Evolutionary conservation across 2,329 filamentous ascomycete genomes (phyloP).

Genomic region (Aphanocladium album): DNA sequence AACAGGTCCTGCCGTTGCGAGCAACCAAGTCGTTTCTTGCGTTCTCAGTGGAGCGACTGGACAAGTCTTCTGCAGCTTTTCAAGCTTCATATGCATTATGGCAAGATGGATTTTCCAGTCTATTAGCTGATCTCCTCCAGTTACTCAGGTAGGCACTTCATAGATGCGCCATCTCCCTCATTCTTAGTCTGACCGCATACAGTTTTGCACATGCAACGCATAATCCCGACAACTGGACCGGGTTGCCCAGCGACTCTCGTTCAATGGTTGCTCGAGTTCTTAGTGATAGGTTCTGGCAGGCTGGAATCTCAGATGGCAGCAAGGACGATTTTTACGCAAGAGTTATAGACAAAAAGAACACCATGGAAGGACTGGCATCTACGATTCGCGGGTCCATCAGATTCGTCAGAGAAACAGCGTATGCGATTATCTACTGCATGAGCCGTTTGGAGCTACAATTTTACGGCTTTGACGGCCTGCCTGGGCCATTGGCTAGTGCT

Average conservation of each 20-base stretch:
- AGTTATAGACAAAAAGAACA: constrained; percentile 82
- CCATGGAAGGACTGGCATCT: constrained; percentile 89
- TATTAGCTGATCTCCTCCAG: constrained; percentile 81
- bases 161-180: background rate
- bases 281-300: constrained; percentile 97
- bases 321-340: constrained; percentile 95
- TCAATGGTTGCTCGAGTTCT: constrained; percentile 75
- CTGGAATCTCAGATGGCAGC: constrained; percentile 90
- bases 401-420: constrained; percentile 86
- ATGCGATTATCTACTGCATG: constrained; percentile 92
- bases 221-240: constrained; percentile 77
- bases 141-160: constrained; percentile 58
- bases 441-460: constrained; percentile 82
- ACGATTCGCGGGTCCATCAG: constrained; percentile 85
- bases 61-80: constrained; percentile 67
- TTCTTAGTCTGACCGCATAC: constrained; percentile 13
- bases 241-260: constrained; percentile 70
- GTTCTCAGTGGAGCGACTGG: constrained; percentile 84
- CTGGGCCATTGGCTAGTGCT: constrained; percentile 75
- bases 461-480: constrained; percentile 82
- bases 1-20: constrained; percentile 69
- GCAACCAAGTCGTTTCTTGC: constrained; percentile 89
- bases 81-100: constrained; percentile 76
- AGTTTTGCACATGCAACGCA: constrained; percentile 89
- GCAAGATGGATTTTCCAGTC: constrained; percentile 73